These are phyloP conservation scores for Brassica napus DNA, from an alignment of 345 rosid species.

Conservation along the genomic window Da-Ae NC_063434.1:30021001-30021500, in stretches of 20 bases:
- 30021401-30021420: constrained; percentile 62
- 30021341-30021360: constrained; percentile 33
- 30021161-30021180: background rate
- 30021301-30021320: constrained; percentile 28
- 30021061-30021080: background rate
- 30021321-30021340: constrained; percentile 32
- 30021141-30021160: background rate
- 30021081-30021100: background rate
- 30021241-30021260: background rate
- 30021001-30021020: constrained; percentile 44
- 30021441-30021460: constrained; percentile 46
- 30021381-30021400: constrained; percentile 41
- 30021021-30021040: constrained; percentile 46
- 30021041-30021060: background rate
- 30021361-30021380: constrained; percentile 39
- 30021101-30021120: background rate
- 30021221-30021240: background rate
- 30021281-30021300: constrained; percentile 5
- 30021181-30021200: background rate
- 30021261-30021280: background rate
- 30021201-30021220: background rate
- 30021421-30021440: constrained; percentile 50
- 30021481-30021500: constrained; percentile 40
- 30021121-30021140: background rate
- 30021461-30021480: constrained; percentile 28